Conservation (phyloP, 306 rosid genomes). For the Vigna nakashimae region DNA sequence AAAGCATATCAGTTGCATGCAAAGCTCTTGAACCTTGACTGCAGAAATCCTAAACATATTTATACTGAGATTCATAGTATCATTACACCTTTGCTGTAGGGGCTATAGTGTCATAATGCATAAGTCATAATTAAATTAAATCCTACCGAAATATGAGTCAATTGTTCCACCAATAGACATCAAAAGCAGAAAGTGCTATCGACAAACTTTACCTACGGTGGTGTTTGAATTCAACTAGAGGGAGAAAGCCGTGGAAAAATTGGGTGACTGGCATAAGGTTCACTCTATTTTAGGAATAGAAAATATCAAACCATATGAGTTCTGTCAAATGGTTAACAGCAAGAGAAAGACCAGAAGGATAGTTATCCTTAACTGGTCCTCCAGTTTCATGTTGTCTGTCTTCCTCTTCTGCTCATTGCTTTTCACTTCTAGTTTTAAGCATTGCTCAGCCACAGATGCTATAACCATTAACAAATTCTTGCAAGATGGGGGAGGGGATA, state of each 20-base stretch:
- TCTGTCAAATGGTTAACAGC: slow-evolving; percentile 49
- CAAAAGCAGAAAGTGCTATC: slow-evolving; percentile 36
- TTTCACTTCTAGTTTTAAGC: slow-evolving; percentile 39
- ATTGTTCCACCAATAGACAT: slow-evolving; percentile 43
- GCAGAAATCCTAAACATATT: slow-evolving; percentile 1
- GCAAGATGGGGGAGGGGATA: slow-evolving; percentile 47
- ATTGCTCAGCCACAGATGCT: slow-evolving; percentile 60
- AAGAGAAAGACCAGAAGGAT: slow-evolving; percentile 47
- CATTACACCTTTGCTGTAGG: slow-evolving; percentile 17
- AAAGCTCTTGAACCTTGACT: slow-evolving; percentile 10
- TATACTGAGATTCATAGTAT: neutral
- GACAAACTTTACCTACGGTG: slow-evolving; percentile 42
- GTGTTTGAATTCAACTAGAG: slow-evolving; percentile 42
- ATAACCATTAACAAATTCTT: slow-evolving; percentile 47
- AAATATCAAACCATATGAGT: slow-evolving; percentile 31
- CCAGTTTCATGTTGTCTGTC: slow-evolving; percentile 47
- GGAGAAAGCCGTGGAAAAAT: slow-evolving; percentile 39
- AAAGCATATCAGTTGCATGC: neutral
- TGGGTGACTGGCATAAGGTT: neutral
- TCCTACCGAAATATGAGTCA: slow-evolving; percentile 33
- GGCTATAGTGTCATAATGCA: slow-evolving; percentile 30
- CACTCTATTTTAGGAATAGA: slow-evolving; percentile 19
- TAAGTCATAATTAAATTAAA: slow-evolving; percentile 1
- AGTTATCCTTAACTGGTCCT: slow-evolving; percentile 45
- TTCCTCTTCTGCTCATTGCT: slow-evolving; percentile 47